Base-by-base conservation (phyloP, 352 stramenopile genomes). In the Bremia lactucae region DNA sequence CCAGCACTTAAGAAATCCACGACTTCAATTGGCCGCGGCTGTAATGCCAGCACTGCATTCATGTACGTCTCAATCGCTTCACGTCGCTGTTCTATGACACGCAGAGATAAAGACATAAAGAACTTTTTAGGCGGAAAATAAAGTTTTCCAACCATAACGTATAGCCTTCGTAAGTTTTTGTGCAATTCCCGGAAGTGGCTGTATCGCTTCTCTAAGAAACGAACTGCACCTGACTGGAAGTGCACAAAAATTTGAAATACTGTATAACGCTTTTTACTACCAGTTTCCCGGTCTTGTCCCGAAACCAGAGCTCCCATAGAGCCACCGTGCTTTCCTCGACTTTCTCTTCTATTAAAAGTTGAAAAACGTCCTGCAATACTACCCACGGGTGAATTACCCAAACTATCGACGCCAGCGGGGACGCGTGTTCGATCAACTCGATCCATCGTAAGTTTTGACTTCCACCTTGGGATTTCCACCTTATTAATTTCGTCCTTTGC, bases 101-200 rank as follows among this genome's bases (percentile, higher is more conserved):
- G 72, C 10, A 92, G 59, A 22, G 80, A 92, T n/a, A 88, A 49
- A 34, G 77, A 90, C 55, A 83, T 75, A 48, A 92, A 92, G 47
- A 88, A 87, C 44, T 87, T 86, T 40, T 90, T 89, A 3, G 77
- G 80, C 6, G 80, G 80, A 43, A 92, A 92, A 42, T 85, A 87
- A 19, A 90, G 65, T 34, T 83, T 86, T 40, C 69, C 72, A 6
- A 92, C 77, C 0, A 72, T 77, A 0, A 73, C 72, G 52, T 90
- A 90, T 50, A 86, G 85, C 54, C 66, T 68, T 15, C 80, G 65
- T 34, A 92, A 55, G 36, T 68, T 50, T 54, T 89, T 87, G 63
- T 92, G 80, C 15, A 92, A 65, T 37, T 87, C 77, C 1, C 80
- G 74, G 40, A 92, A 92, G 45, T 92, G 68, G 36, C 65, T 83